Evolutionary conservation across 2,329 filamentous ascomycete genomes (phyloP), one percentile per base, ranked within the genome.

Genomic region (Apiospora aurea): DNA sequence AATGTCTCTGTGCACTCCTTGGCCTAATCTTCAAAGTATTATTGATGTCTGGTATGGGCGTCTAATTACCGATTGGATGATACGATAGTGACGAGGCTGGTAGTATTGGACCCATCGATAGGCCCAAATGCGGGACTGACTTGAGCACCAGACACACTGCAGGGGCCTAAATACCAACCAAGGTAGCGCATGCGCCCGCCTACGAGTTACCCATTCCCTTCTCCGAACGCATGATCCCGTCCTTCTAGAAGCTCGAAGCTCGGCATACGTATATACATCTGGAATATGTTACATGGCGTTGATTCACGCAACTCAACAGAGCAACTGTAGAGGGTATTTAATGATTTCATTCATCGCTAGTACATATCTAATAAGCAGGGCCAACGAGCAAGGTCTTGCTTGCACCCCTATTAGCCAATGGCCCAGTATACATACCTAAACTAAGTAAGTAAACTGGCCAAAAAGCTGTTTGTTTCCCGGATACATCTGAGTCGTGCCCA

Each of bases 21-120:
- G 53, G 53, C 53, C 21, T 34, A 61, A 21, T 61, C 53, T 38
- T 34, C 16, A 38, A 61, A 61, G 29, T 61, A 34, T 34, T 61
- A 61, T 61, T 38, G 53, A 34, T 21, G 34, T 64, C 57, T 64
- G 57, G 29, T 61, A 64, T 64, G 57, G 29, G 18, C 41, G 57
- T 64, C 57, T 64, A 13, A 41, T 64, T 41, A 41, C 57, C 18
- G 21, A 41, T 41, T 64, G 21, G 34, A 34, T 64, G 57, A 41
- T 64, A 64, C 34, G 57, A 64, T 64, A n/a, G 57, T 64, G 57
- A 64, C 57, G 57, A 41, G 57, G 57, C 57, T 64, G 57, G 29
- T 41, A 64, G 34, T 38, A 64, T 24, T 64, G 29, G 57, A 64
- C 34, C 57, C 57, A 64, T 13, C 41, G 57, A 64, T 64, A 41